These are phyloP conservation scores for Tetrahymena borealis DNA, from an alignment of 73 alveolate genomes.

Conservation along the genomic window DNA sequence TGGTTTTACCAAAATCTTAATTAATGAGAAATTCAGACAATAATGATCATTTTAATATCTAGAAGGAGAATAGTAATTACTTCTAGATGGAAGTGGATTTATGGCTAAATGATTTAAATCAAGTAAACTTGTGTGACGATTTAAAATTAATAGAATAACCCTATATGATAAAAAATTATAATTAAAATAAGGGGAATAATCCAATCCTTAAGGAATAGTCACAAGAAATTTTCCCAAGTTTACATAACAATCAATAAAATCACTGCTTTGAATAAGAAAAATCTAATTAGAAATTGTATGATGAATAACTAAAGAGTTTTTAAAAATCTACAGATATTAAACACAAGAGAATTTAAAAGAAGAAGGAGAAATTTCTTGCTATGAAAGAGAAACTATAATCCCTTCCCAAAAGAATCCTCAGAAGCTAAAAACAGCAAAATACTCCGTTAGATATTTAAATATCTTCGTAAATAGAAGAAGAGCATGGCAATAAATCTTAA, in stretches of 20 bases:
- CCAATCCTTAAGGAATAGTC: not conserved
- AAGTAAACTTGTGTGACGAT: too few species aligned
- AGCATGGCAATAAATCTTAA: not conserved
- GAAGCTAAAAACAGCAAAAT: not conserved
- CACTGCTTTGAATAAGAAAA: not conserved
- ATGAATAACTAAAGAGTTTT: not conserved
- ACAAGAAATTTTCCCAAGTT: not conserved
- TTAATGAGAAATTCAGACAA: too few species aligned
- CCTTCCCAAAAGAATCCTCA: not conserved
- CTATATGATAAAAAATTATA: too few species aligned
- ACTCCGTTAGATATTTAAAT: not conserved
- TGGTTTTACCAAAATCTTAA: not conserved
- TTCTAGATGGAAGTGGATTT: not conserved
- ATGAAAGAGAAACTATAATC: not conserved
- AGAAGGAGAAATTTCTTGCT: not conserved
- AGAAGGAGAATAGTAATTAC: not conserved
- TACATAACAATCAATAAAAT: not conserved
- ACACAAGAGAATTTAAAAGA: not conserved
- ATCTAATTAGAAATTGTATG: not conserved
- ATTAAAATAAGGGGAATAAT: too few species aligned
- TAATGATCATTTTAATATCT: too few species aligned
- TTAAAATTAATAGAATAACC: too few species aligned
- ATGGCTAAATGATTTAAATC: too few species aligned
- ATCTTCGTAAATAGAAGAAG: not conserved
- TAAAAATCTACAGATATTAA: not conserved